Conservation (phyloP, 1,284 basidiomycete genomes). For the Hypsizygus ulmarius region DNA sequence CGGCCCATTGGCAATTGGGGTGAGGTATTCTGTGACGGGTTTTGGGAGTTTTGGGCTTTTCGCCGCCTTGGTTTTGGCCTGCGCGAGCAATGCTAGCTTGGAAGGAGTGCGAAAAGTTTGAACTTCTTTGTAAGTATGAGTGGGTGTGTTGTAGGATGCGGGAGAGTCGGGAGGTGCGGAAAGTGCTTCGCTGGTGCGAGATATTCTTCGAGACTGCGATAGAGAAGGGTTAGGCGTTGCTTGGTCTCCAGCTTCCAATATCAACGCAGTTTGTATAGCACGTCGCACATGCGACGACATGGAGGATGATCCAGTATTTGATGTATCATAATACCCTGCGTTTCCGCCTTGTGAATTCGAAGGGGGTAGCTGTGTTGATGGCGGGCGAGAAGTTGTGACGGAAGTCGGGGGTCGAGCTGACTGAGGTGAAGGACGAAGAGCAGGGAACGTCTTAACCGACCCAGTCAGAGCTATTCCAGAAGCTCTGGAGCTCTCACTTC, state of each 20-base stretch:
- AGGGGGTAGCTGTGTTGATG: slow-evolving; percentile 1
- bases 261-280: slow-evolving; percentile 55
- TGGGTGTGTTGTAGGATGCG: slow-evolving; percentile 2
- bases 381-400: slow-evolving; percentile 23
- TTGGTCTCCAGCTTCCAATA: slow-evolving; percentile 42
- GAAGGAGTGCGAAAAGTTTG: slow-evolving; percentile 28
- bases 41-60: slow-evolving; percentile 36
- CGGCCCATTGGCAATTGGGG: slow-evolving; percentile 70
- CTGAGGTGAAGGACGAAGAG: slow-evolving; percentile 57
- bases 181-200: slow-evolving; percentile 21
- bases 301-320: slow-evolving; percentile 39
- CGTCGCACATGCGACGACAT: slow-evolving; percentile 55
- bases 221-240: slow-evolving; percentile 19
- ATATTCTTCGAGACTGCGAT: slow-evolving; percentile 11
- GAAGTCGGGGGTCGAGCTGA: slow-evolving; percentile 45
- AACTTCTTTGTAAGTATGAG: slow-evolving; percentile 17
- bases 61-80: slow-evolving; percentile 43
- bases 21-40: slow-evolving; percentile 63
- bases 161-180: slow-evolving; percentile 1
- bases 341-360: slow-evolving; percentile 14
- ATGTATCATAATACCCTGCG: slow-evolving; percentile 18
- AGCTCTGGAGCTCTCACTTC: slow-evolving; percentile 45
- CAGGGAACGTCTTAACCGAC: slow-evolving; percentile 65
- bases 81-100: slow-evolving; percentile 36
- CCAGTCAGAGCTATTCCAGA: slow-evolving; percentile 48